Conservation (phyloP, 306 rosid species). For the Prunus dulcis region DNA sequence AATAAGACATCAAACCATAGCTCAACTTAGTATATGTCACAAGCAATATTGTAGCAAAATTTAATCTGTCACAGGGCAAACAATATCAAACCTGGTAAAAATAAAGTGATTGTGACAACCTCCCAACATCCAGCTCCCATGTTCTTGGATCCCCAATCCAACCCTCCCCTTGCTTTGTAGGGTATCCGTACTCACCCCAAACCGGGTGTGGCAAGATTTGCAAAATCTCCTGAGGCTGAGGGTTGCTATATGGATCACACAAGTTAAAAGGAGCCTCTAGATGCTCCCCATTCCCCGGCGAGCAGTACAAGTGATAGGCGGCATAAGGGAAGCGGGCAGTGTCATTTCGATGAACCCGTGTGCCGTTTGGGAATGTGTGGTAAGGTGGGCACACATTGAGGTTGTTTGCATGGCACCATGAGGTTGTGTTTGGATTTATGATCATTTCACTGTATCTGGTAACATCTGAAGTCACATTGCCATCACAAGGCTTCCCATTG, state of each 20-base stretch:
- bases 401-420: slow-evolving; percentile 35
- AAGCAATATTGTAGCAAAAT: neutral
- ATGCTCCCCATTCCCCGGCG: slow-evolving; percentile 48
- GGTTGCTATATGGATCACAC: slow-evolving; percentile 60
- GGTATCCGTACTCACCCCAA: slow-evolving; percentile 63
- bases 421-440: slow-evolving; percentile 45
- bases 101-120: slow-evolving; percentile 54
- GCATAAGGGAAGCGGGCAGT: slow-evolving; percentile 42
- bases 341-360: slow-evolving; percentile 39
- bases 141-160: slow-evolving; percentile 60
- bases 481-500: slow-evolving; percentile 68
- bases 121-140: slow-evolving; percentile 72
- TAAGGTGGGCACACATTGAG: slow-evolving; percentile 50
- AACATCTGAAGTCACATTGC: slow-evolving; percentile 58
- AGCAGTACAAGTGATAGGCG: slow-evolving; percentile 52
- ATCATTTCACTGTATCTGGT: slow-evolving; percentile 80
- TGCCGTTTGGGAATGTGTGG: slow-evolving; percentile 54
- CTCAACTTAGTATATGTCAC: neutral
- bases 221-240: slow-evolving; percentile 64
- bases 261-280: slow-evolving; percentile 38
- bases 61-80: neutral
- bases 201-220: slow-evolving; percentile 61
- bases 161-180: slow-evolving; percentile 52
- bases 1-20: neutral
- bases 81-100: slow-evolving; percentile 50